Evolutionary conservation across 441 rosid genomes (phyloP).

Genomic region (Pelargonium citronellum): DNA sequence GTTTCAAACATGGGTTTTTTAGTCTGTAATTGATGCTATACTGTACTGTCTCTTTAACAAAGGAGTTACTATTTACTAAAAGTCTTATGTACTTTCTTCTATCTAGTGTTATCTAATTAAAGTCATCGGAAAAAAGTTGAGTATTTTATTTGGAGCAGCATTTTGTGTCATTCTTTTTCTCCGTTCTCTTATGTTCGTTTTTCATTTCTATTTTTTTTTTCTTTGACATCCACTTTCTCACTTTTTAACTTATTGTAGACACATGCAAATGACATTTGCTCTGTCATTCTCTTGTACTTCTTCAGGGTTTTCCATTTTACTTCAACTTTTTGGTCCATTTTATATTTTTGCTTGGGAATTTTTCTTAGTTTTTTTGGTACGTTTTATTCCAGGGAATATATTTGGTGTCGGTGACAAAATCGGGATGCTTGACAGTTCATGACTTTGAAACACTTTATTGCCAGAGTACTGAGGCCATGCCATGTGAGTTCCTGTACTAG

Average conservation of each 20-base stretch:
- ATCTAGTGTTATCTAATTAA: not conserved
- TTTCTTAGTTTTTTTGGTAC: not conserved
- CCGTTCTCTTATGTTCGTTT: not conserved
- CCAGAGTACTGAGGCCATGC: conserved; percentile 30
- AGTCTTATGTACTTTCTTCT: not conserved
- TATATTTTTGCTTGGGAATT: not conserved
- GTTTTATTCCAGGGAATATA: conserved; percentile 60
- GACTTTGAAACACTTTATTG: conserved; percentile 77
- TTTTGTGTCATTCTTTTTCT: not conserved
- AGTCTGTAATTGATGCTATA: not conserved
- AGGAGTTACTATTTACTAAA: not conserved
- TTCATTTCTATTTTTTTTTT: not conserved
- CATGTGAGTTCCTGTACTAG: conserved; percentile 31
- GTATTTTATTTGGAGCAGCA: not conserved
- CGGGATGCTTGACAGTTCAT: conserved; percentile 81
- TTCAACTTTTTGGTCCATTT: not conserved
- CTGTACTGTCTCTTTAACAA: not conserved
- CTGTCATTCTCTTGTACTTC: not conserved
- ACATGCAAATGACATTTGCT: not conserved
- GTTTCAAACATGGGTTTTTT: too few species aligned
- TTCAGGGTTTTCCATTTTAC: not conserved
- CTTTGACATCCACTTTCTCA: not conserved
- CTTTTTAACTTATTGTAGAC: not conserved
- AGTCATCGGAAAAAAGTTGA: not conserved
- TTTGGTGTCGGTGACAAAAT: conserved; percentile 64